Evolutionary conservation across 768 basidiomycete genomes (phyloP).

Genomic region (Suillus sp.): DNA sequence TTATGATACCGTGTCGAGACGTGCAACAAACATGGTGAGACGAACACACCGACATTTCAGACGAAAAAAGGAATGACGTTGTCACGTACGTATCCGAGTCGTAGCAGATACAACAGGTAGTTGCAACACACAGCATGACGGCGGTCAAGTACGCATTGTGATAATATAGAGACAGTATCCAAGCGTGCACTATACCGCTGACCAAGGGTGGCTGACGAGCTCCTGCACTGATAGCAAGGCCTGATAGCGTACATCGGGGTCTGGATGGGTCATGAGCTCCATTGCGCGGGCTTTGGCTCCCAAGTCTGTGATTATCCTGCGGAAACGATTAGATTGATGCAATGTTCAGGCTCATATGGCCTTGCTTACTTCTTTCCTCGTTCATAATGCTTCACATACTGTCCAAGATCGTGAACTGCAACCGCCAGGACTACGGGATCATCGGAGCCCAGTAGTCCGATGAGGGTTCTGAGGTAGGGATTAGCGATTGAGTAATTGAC

Average conservation of each 20-base stretch:
- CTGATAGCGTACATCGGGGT: slow-evolving; percentile 90
- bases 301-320: slow-evolving; percentile 77
- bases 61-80: neutral
- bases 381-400: slow-evolving; percentile 91
- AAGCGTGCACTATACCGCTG: slow-evolving; percentile 41
- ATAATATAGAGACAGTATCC: slow-evolving; percentile 1
- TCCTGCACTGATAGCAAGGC: slow-evolving; percentile 89
- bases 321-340: slow-evolving; percentile 2
- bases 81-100: neutral
- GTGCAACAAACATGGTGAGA: neutral
- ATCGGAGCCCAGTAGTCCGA: slow-evolving; percentile 64
- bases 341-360: neutral
- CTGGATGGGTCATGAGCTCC: slow-evolving; percentile 90
- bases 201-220: slow-evolving; percentile 90
- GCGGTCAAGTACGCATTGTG: neutral
- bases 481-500: neutral
- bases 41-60: neutral
- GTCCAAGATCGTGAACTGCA: slow-evolving; percentile 90
- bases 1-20: neutral
- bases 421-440: slow-evolving; percentile 87
- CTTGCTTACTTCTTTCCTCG: slow-evolving; percentile 82
- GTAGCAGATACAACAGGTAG: neutral
- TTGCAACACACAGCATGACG: neutral
- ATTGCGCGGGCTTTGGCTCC: slow-evolving; percentile 86
- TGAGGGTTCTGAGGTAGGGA: slow-evolving; percentile 57